Evolutionary conservation across 257 asterid species (phyloP), one percentile per base, ranked within the genome.

Genomic region (Anisodus tanguticus): DNA sequence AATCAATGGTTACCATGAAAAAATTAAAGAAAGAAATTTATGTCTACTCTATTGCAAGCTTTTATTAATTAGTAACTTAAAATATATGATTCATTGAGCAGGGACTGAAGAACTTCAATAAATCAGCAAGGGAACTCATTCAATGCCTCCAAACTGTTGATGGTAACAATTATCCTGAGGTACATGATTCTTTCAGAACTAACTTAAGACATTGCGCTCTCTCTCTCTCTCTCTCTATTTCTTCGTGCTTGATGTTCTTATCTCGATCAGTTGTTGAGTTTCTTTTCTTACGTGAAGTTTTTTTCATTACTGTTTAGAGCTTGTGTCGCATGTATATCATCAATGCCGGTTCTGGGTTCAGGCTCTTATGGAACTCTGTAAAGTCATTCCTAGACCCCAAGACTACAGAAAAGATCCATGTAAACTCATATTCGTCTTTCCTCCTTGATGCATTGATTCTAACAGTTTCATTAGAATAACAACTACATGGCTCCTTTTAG

Each of bases 141-240:
- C 97, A 93, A 83, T 88, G 94, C 82, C 89, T 97, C 84, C 99
- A 97, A 87, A 88, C 91, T 84, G 83, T 97, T 13, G 98, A 97
- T 82, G 98, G 98, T 41, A 95, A 97, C 86, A 97, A 97, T 68
- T 97, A 97, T 85, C 99, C 99, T 6, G 99, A 97, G 97, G 98
- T 94, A 53, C 13, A 45, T 19, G 7, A 4, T 17, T 45, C n/a
- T 47, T 19, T 47, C 3, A 5, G 2, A 1, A 9, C 59, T 76
- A 22, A 12, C 22, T 74, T 12, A 76, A 22, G 22, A 0, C 19
- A 76, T 51, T 11, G 31, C 22, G 16, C 31, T 10, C 3, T 41
- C 3, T 76, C 22, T 15, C 31, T 10, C 3, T 41, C 3, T 76
- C 22, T 15, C 60, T 77, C 3, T 35, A 22, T 57, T 58, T 81